Evolutionary conservation across 2,329 filamentous ascomycete species (phyloP).

Genomic region (Xylariaceae sp.): DNA sequence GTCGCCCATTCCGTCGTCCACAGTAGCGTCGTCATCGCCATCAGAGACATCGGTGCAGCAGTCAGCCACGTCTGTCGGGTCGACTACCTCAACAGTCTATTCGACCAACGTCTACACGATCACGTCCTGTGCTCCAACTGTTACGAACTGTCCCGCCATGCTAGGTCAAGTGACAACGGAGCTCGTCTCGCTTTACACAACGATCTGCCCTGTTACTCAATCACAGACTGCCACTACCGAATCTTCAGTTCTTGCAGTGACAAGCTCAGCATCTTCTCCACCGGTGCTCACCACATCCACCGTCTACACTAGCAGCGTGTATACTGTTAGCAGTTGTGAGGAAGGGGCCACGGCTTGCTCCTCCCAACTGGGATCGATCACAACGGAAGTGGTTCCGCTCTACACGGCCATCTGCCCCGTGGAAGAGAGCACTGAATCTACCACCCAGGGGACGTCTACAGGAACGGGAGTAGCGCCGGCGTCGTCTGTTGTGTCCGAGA

Average conservation of each 20-base stretch:
- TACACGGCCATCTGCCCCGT: conserved; percentile 28
- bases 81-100: conserved; percentile 27
- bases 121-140: conserved; percentile 24
- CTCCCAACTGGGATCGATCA: conserved; percentile 21
- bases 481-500: too few relatives aligned
- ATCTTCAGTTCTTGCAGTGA: conserved; percentile 13
- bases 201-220: conserved; percentile 24
- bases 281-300: conserved; percentile 23
- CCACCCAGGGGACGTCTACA: neutral
- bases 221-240: conserved; percentile 9
- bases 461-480: too few relatives aligned
- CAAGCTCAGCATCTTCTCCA: conserved; percentile 10
- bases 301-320: conserved; percentile 26
- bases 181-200: conserved; percentile 28
- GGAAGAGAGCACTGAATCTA: conserved; percentile 15
- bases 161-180: conserved; percentile 28
- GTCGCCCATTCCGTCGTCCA: too few relatives aligned
- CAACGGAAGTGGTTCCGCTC: conserved; percentile 23
- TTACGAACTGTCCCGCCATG: conserved; percentile 24
- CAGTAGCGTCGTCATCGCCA: too few relatives aligned
- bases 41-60: conserved; percentile 11
- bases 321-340: conserved; percentile 23
- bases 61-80: conserved; percentile 6
- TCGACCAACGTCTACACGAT: conserved; percentile 28
- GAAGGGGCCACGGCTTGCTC: conserved; percentile 19